Evolutionary conservation across 495 filamentous ascomycete genomes (phyloP), one percentile per base, ranked within the genome.

Genomic region (Aspergillus steynii): DNA sequence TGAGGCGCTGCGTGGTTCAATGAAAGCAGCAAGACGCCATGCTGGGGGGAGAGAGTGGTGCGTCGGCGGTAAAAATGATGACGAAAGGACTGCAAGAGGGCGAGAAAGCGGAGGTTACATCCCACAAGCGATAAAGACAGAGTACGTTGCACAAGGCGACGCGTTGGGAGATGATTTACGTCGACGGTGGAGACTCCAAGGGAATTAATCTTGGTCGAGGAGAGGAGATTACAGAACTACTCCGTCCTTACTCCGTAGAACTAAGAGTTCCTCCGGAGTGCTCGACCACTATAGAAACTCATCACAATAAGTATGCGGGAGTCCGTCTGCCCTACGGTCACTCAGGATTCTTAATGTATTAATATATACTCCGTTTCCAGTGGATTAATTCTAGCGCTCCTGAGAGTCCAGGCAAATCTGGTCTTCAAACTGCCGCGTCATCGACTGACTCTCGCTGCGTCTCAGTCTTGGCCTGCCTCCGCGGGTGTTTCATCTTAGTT

Each of bases 81-180:
- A 61, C 62, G 48, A 53, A 56, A 53, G 47, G 20, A 47, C 59
- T 42, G 37, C 4, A 8, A 42, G 14, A 10, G 14, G 12, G 51
- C 55, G 29, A 56, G 50, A 29, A 59, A 42, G 4, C 26, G 32
- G 56, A 37, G 48, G 56, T 28, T 29, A n/a, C n/a, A 55, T 53
- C 27, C 26, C n/a, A n/a, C n/a, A 53, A 27, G 26, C 15, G 29
- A 29, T 29, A 15, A 53, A 29, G 7, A 58, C 32, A 26, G 56
- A n/a, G 47, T 61, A 63, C 50, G 61, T 59, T 63, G 62, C 62
- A 64, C 57, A 29, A 57, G 55, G 53, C 31, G 61, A 61, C 58
- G 45, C 50, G 53, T 57, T 58, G 46, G 62, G 56, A 45, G 56
- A 56, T 51, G 57, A 66, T 66, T 62, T 53, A 57, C 64, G 62